These are phyloP conservation scores for Russula griseocarnosa DNA, from an alignment of 768 basidiomycete genomes.

Conservation along the genomic window DNA sequence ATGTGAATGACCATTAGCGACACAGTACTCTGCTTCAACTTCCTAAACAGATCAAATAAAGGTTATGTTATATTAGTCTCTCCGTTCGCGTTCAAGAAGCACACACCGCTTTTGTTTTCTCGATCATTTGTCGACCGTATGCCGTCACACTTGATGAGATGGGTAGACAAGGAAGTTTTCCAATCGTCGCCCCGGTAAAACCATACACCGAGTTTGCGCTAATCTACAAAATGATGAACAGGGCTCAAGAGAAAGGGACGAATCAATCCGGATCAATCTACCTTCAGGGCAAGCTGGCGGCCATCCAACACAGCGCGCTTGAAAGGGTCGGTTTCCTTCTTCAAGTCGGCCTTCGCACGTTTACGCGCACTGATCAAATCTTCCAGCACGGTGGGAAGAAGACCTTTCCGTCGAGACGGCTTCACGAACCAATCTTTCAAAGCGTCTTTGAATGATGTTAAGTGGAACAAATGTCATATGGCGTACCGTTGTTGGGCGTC, in stretches of 20 bases:
- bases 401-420: conserved; percentile 69
- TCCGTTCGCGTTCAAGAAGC: not conserved
- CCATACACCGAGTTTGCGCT: conserved; percentile 99
- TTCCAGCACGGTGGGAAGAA: conserved; percentile 88
- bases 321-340: conserved; percentile 96
- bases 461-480: conserved; percentile 1
- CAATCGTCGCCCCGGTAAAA: conserved; percentile 96
- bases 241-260: not conserved
- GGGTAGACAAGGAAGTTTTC: conserved; percentile 90
- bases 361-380: conserved; percentile 93
- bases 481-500: conserved; percentile 90
- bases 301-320: conserved; percentile 96
- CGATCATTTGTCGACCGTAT: conserved; percentile 99
- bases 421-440: conserved; percentile 79
- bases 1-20: conserved; percentile 78
- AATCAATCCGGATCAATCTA: conserved; percentile 31
- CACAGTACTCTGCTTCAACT: conserved; percentile 83
- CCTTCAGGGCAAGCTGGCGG: conserved; percentile 94
- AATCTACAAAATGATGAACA: conserved; percentile 51
- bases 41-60: conserved; percentile 44
- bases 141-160: conserved; percentile 96
- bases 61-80: not conserved
- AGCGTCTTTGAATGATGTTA: conserved; percentile 6
- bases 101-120: conserved; percentile 83
- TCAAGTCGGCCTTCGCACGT: conserved; percentile 90